Evolutionary conservation across 2,329 filamentous ascomycete genomes (phyloP).

Genomic region (Plectosphaerella cucumerina): DNA sequence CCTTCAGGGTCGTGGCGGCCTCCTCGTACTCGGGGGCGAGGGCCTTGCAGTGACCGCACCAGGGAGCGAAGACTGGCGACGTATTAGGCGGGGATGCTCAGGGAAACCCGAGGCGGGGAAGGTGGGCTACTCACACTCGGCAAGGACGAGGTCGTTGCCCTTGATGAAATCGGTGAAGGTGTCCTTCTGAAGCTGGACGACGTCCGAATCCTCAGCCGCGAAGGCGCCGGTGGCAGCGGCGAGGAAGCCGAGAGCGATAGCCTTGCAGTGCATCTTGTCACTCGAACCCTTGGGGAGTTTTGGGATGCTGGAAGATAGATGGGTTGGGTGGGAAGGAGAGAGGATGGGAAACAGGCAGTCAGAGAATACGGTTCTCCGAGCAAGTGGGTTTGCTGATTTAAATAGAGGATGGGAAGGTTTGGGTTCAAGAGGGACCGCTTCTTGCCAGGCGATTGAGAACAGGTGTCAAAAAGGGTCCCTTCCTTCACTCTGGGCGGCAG

Average conservation of each 20-base stretch:
- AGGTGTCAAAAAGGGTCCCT: conserved; percentile 1
- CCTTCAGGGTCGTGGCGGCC: conserved; percentile 78
- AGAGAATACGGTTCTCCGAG: not conserved
- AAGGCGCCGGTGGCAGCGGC: conserved; percentile 53
- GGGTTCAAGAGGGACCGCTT: not conserved
- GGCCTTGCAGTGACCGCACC: conserved; percentile 98
- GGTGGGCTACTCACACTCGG: conserved; percentile 72
- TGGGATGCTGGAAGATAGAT: not conserved
- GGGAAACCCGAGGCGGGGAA: not conserved
- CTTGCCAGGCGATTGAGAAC: not conserved
- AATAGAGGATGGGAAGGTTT: not conserved
- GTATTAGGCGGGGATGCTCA: conserved; percentile 12
- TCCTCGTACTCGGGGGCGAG: conserved; percentile 90
- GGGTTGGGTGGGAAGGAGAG: not conserved
- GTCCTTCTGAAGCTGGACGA: conserved; percentile 78
- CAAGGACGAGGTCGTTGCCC: conserved; percentile 82
- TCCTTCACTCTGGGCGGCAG: not conserved
- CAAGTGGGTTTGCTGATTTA: not conserved
- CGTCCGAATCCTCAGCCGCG: conserved; percentile 69
- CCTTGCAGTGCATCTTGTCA: conserved; percentile 44
- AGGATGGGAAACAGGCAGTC: not conserved
- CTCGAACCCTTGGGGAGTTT: not conserved
- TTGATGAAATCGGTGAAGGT: conserved; percentile 85
- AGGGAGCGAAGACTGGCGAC: conserved; percentile 78
- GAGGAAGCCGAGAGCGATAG: conserved; percentile 49